Base-by-base conservation (phyloP, 352 stramenopile genomes). In the Pythium dissimile region DNA sequence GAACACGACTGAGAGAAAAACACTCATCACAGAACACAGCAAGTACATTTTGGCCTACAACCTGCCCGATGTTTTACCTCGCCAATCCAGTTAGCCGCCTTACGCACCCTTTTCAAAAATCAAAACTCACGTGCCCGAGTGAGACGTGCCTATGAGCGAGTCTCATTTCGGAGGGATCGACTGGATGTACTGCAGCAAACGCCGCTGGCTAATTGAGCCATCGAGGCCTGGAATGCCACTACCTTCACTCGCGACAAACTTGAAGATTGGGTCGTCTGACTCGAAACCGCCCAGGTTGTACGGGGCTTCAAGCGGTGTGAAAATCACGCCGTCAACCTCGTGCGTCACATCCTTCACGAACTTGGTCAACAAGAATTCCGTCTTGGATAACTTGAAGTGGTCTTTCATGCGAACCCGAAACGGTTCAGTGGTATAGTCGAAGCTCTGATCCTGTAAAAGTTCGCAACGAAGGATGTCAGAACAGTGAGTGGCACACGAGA, bases 371-470 rank as follows among this genome's bases (percentile, higher is more conserved):
- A 94, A 61, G 53, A 88, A 92, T 67, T 94, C 82, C 32, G 86
- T 92, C 73, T 94, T 95, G 5, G 71, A 78, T 41, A 95, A 58
- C 54, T 84, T 83, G 59, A 94, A 95, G 59, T 95, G 86, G 45
- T 95, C 86, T 63, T 94, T 94, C 86, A 95, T 95, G 44, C 86
- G 84, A 35, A 95, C 81, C 20, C 86, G 82, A 66, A 95, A 95
- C 2, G 86, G 83, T 61, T 95, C 86, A n/a, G 73, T 80, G 30
- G 63, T 41, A 56, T 89, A 91, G 60, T 92, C 80, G 52, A 89
- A 90, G 23, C 71, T 77, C 32, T 80, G 73, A 50, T 94, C 83
- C 82, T 94, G 24, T 7, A 38, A 8, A 11, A 24, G 24, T 47
- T 41, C 34, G 10, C 7, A 24, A 39, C 21, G 1, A 35, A 3